Percentiles rank a stretch among this genome's conserved stretches.
These are phyloP conservation scores for Mentha longifolia DNA, from an alignment of 257 asterid species.

Conservation along the genomic window DNA sequence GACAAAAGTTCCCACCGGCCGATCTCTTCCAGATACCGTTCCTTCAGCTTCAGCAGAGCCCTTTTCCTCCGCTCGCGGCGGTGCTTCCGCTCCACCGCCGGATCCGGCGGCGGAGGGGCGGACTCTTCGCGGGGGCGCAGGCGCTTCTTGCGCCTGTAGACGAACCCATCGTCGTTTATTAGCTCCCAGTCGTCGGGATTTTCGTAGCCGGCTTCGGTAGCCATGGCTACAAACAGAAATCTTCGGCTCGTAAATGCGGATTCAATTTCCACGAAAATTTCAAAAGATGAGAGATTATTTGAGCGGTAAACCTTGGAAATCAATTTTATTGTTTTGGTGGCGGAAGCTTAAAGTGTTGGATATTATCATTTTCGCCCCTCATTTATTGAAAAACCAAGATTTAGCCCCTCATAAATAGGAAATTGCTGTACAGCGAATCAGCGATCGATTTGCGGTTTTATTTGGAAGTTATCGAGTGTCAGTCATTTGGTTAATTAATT, in stretches of 20 bases:
- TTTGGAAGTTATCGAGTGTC: too few species aligned
- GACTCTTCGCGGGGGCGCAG: constrained; percentile 47
- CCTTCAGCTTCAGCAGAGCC: constrained; percentile 61
- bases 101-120: constrained; percentile 60
- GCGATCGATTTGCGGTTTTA: too few species aligned
- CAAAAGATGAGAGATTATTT: constrained; percentile 36
- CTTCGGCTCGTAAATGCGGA: constrained; percentile 18
- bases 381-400: not conserved
- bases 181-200: constrained; percentile 71
- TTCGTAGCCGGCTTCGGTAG: constrained; percentile 38
- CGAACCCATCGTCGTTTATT: constrained; percentile 68
- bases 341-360: not conserved
- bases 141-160: constrained; percentile 69
- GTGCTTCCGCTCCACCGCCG: constrained; percentile 53
- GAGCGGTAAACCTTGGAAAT: constrained; percentile 36
- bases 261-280: constrained; percentile 21
- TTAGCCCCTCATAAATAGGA: not conserved
- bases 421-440: not conserved
- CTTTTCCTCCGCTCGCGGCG: constrained; percentile 61
- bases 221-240: constrained; percentile 49
- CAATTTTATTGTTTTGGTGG: constrained; percentile 12
- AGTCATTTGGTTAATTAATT: too few species aligned
- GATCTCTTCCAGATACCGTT: constrained; percentile 55
- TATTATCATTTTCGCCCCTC: constrained; percentile 26
- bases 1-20: constrained; percentile 77